Conservation (phyloP, 192 early-diverging fungal species). For the Gigaspora rosea region DNA sequence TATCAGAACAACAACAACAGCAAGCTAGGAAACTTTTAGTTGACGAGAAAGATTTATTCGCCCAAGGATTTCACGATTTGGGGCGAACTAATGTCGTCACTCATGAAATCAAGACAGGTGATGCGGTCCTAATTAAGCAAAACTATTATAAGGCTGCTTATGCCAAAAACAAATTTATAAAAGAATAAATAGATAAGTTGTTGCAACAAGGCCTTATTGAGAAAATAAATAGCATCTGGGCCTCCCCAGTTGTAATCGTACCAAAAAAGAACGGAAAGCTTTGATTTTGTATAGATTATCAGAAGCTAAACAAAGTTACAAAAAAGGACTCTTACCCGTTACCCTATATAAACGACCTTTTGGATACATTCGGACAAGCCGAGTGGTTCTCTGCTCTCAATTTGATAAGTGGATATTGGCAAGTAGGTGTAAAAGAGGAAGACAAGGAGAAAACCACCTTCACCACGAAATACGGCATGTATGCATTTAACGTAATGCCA, state of each 20-base stretch:
- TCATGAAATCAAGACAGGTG: no score
- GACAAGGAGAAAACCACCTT: constrained; percentile 39
- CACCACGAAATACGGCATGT: constrained; percentile 35
- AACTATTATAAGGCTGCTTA: no score
- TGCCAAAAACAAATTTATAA: neutral
- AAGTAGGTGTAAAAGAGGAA: neutral
- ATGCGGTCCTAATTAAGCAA: no score
- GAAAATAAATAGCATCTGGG: neutral
- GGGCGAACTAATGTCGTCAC: no score
- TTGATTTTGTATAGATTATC: constrained; percentile 47
- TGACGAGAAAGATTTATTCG: no score
- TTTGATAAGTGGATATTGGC: constrained; percentile 30
- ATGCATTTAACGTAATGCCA: constrained; percentile 41
- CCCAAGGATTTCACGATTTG: no score
- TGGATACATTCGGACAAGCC: constrained; percentile 27
- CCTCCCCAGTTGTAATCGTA: constrained; percentile 23
- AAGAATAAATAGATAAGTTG: neutral
- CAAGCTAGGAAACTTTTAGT: no score
- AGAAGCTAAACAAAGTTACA: constrained; percentile 40
- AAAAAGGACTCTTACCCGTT: constrained; percentile 30
- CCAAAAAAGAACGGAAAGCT: constrained; percentile 37
- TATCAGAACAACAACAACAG: no score
- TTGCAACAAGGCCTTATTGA: neutral
- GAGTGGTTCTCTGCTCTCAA: constrained; percentile 34
- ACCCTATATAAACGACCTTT: constrained; percentile 41